phyloP scores from a whole-genome alignment of 305 asterid genomes.

The Caryopteris hybrid region DNA sequence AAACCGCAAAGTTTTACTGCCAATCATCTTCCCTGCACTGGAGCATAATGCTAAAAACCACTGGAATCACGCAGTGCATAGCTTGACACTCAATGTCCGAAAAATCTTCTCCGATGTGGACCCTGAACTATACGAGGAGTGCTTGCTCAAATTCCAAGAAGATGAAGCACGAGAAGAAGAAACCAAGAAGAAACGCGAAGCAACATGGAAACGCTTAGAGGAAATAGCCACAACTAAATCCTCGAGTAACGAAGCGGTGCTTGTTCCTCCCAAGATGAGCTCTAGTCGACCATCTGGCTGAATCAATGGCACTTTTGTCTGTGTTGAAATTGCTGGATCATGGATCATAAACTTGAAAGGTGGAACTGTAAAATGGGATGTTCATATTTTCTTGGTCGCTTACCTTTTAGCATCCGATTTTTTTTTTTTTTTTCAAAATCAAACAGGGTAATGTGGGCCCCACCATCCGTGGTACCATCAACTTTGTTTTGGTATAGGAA shows the following conservation, averaged over 20 bases:
- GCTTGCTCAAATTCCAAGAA: slow-evolving; percentile 63
- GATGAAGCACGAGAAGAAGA: slow-evolving; percentile 56
- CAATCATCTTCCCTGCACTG: slow-evolving; percentile 47
- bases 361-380: slow-evolving; percentile 10
- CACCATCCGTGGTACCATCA: slow-evolving; percentile 14
- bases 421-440: slow-evolving; percentile 4
- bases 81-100: slow-evolving; percentile 62
- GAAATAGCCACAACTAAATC: slow-evolving; percentile 64
- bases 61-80: slow-evolving; percentile 56
- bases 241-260: slow-evolving; percentile 47
- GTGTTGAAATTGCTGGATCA: slow-evolving; percentile 21
- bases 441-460: slow-evolving; percentile 23
- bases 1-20: slow-evolving; percentile 44
- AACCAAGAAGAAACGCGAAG: slow-evolving; percentile 52
- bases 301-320: neutral
- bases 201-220: slow-evolving; percentile 75
- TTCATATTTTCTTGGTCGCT: slow-evolving; percentile 9
- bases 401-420: slow-evolving; percentile 15
- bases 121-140: slow-evolving; percentile 76
- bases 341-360: slow-evolving; percentile 24
- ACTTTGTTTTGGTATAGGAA: slow-evolving; percentile 21
- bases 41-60: slow-evolving; percentile 44
- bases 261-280: slow-evolving; percentile 33
- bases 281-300: slow-evolving; percentile 45
- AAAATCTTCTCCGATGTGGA: slow-evolving; percentile 70